These are phyloP conservation scores for Mucor piriformis DNA, from an alignment of 371 early-diverging fungal genomes.

Conservation along the genomic window DNA sequence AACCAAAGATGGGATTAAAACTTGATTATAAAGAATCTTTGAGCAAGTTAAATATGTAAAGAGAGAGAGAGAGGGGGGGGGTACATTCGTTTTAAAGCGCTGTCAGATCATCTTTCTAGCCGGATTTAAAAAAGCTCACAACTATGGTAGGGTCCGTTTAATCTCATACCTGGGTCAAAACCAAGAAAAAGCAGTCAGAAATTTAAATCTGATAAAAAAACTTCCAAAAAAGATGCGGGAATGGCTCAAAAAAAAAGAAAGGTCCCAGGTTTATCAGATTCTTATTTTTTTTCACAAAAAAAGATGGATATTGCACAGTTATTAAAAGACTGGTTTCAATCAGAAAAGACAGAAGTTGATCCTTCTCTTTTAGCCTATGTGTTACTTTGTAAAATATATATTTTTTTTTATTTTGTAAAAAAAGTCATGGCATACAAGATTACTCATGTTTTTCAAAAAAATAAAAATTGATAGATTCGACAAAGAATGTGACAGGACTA, in stretches of 20 bases:
- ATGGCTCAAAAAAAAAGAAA: not conserved
- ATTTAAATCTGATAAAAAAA: too few relatives aligned
- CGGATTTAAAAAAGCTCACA: too few relatives aligned
- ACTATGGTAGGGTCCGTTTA: too few relatives aligned
- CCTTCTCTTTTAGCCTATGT: slow-evolving; percentile 40
- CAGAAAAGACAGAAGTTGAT: slow-evolving; percentile 30
- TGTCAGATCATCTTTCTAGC: too few relatives aligned
- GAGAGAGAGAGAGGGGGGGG: too few relatives aligned
- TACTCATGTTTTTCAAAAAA: not conserved
- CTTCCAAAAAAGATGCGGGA: too few relatives aligned
- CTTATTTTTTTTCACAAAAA: not conserved
- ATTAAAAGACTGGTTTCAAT: slow-evolving; percentile 30
- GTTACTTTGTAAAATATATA: slow-evolving; percentile 26
- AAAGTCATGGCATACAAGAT: not conserved
- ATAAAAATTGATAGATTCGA: slow-evolving; percentile 20
- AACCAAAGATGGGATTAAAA: too few relatives aligned
- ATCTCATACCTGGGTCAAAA: too few relatives aligned
- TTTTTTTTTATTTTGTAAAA: not conserved
- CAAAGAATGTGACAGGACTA: slow-evolving; percentile 25
- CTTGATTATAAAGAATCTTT: too few relatives aligned
- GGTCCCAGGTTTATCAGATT: slow-evolving; percentile 22
- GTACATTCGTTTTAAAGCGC: too few relatives aligned
- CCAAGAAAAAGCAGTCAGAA: too few relatives aligned
- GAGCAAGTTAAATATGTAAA: too few relatives aligned
- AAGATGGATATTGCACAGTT: slow-evolving; percentile 19